Base-by-base conservation (phyloP, 768 basidiomycete species). In the Lactarius akahatsu region DNA sequence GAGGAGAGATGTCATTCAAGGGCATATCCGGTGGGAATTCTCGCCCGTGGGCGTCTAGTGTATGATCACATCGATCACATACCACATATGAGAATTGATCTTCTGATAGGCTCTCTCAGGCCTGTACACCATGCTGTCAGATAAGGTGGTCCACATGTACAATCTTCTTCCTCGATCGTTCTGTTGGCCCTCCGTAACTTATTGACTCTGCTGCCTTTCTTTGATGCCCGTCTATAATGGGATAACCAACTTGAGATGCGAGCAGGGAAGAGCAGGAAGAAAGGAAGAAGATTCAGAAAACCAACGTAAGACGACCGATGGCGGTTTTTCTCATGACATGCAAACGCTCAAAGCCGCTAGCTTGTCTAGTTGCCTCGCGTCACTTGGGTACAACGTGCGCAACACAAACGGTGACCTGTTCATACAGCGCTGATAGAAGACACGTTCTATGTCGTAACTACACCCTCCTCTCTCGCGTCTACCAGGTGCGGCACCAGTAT, bases 91-190 rank as follows among this genome's bases (percentile, higher is more conserved):
- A 60, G n/a, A 16, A 60, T 11, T 55, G 40, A 55, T 13, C 36
- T 43, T 34, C 32, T 64, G 50, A 60, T 65, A 26, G 47, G 47
- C 50, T 4, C 54, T 6, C 15, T n/a, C 36, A 13, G 36, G 36
- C 36, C 36, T 23, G 20, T n/a, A 47, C 20, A n/a, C 45, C 10
- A n/a, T 47, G n/a, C 15, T 47, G 20, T 47, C 45, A 23, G 47
- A 50, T 50, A 23, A 50, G 47, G 47, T 18, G 23, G n/a, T 50
- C n/a, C 23, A 50, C 23, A 47, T 20, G 47, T n/a, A 13, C 47
- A 20, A 40, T 15, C 13, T 40, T 26, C 47, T 50, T 23, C 23
- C 47, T 50, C 47, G 47, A 50, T 50, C 23, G 11, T 23, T 50
- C 11, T 50, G 45, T 23, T 47, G 45, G n/a, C 45, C n/a, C 20